Conservation (phyloP, 2,329 filamentous ascomycete species). For the Pezicula rhizophila region DNA sequence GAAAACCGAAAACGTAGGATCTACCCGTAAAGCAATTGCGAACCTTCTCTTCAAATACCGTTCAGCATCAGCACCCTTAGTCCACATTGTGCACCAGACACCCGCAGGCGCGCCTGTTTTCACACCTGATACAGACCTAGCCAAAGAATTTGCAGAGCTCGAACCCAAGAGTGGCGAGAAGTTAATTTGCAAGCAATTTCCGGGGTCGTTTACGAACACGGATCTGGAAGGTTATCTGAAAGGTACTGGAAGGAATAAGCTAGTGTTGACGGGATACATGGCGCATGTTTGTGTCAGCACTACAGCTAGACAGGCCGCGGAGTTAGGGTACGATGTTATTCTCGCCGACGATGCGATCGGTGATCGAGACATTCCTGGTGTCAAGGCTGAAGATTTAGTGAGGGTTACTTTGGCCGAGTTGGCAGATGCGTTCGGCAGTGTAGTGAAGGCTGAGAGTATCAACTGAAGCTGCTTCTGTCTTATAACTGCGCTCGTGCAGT, state of each 20-base stretch:
- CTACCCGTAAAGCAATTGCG: slow-evolving; percentile 50
- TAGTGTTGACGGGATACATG: slow-evolving; percentile 56
- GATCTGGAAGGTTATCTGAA: slow-evolving; percentile 50
- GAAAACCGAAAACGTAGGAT: slow-evolving; percentile 44
- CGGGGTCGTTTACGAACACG: slow-evolving; percentile 56
- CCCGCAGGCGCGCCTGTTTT: slow-evolving; percentile 61
- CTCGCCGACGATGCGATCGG: slow-evolving; percentile 56
- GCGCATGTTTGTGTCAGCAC: slow-evolving; percentile 59
- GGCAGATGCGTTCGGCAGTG: slow-evolving; percentile 54
- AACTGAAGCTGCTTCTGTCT: background rate
- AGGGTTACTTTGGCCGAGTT: slow-evolving; percentile 49
- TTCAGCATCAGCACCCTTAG: slow-evolving; percentile 41
- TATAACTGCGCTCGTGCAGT: no score
- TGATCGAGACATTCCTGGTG: slow-evolving; percentile 58
- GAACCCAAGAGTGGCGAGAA: slow-evolving; percentile 46
- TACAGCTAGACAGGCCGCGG: slow-evolving; percentile 51
- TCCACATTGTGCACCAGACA: slow-evolving; percentile 55
- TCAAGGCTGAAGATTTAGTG: slow-evolving; percentile 43
- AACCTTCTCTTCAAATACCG: slow-evolving; percentile 55
- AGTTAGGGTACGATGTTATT: slow-evolving; percentile 58
- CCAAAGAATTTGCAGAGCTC: slow-evolving; percentile 55
- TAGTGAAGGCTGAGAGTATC: slow-evolving; percentile 34
- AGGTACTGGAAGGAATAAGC: slow-evolving; percentile 45
- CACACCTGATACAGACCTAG: slow-evolving; percentile 54
- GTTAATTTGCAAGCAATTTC: slow-evolving; percentile 50